phyloP scores from a whole-genome alignment of 164 flowering plant species.

The Protea cynaroides region DNA sequence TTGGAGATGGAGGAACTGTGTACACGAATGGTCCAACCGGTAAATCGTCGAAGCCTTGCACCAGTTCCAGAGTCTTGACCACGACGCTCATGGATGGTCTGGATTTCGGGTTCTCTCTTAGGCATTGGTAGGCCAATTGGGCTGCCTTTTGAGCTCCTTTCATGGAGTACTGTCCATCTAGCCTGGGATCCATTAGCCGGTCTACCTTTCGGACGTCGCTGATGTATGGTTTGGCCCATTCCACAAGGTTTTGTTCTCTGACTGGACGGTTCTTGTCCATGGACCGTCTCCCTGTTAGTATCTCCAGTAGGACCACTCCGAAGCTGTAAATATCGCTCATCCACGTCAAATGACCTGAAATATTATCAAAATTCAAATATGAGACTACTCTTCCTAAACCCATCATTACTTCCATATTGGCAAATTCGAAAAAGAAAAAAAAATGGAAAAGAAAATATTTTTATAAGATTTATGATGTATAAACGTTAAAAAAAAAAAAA shows the following conservation, averaged over 20 bases:
- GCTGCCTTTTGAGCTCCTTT: constrained; percentile 68
- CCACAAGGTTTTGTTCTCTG: constrained; percentile 58
- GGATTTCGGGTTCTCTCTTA: constrained; percentile 53
- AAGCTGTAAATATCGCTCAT: constrained; percentile 87
- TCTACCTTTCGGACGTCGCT: constrained; percentile 53
- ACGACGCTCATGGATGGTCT: constrained; percentile 73
- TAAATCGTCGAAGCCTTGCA: constrained; percentile 46
- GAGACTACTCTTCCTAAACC: too few species aligned
- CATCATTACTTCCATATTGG: too few species aligned
- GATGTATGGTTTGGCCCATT: constrained; percentile 62
- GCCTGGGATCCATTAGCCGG: constrained; percentile 58
- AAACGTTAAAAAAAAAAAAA: too few species aligned
- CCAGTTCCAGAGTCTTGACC: constrained; percentile 54
- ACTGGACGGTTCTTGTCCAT: constrained; percentile 53
- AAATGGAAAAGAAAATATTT: too few species aligned
- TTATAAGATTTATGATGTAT: too few species aligned
- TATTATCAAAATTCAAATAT: too few species aligned
- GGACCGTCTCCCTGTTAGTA: constrained; percentile 62
- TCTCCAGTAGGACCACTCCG: constrained; percentile 80
- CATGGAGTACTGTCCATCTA: constrained; percentile 71
- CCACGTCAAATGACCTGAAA: constrained; percentile 76
- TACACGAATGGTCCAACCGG: constrained; percentile 58
- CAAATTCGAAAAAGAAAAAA: too few species aligned
- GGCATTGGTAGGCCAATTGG: constrained; percentile 63
- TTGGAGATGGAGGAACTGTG: constrained; percentile 23